Evolutionary conservation across 345 rosid genomes (phyloP).

Genomic region (Eucalyptus rudis): DNA sequence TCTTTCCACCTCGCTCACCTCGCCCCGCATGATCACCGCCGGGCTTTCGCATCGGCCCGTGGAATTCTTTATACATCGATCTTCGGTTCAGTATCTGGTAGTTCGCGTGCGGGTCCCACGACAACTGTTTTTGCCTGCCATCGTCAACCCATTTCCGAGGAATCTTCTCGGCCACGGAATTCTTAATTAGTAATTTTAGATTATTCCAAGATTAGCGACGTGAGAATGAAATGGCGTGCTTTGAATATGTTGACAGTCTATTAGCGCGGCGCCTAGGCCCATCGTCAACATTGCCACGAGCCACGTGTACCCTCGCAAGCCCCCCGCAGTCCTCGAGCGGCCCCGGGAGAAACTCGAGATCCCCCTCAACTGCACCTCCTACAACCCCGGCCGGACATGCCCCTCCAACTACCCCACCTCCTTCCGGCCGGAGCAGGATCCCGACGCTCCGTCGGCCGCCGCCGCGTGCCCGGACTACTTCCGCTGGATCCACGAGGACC

Average conservation of each 20-base stretch:
- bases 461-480: slow-evolving; percentile 63
- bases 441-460: neutral
- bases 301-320: neutral
- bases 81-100: too few species aligned
- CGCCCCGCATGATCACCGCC: neutral
- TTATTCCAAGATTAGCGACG: neutral
- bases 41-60: neutral
- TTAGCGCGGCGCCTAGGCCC: neutral
- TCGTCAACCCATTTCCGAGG: neutral
- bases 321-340: neutral
- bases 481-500: slow-evolving; percentile 95
- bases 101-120: neutral
- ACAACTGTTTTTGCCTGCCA: neutral
- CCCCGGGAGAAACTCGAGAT: slow-evolving; percentile 5
- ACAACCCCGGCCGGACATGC: slow-evolving; percentile 15
- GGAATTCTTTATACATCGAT: accelerated
- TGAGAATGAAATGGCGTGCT: neutral
- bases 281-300: neutral
- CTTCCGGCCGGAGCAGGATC: neutral
- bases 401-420: slow-evolving; percentile 20
- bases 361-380: slow-evolving; percentile 35
- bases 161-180: neutral
- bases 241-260: neutral
- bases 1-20: neutral
- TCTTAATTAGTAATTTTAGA: neutral